Evolutionary conservation across 1,284 basidiomycete species (phyloP).

Genomic region (Sphaerobolus stellatus): DNA sequence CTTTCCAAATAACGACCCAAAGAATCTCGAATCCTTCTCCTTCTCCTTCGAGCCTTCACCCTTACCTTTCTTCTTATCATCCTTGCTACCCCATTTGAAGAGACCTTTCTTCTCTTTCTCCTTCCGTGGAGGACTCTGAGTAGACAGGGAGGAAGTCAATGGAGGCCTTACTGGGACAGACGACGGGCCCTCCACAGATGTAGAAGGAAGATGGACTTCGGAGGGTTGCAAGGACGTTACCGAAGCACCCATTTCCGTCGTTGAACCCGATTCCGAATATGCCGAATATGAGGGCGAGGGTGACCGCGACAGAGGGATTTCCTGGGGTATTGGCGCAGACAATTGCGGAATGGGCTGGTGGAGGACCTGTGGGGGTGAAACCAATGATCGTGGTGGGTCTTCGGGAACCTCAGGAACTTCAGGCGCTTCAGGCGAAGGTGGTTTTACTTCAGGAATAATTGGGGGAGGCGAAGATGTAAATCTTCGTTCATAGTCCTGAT

Average conservation of each 20-base stretch:
- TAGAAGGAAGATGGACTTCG: too few species aligned
- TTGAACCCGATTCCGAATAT: constrained; percentile 16
- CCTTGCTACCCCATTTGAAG: constrained; percentile 70
- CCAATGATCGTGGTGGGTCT: constrained; percentile 11
- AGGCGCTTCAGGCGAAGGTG: constrained; percentile 34
- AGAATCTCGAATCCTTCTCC: constrained; percentile 77
- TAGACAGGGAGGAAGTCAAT: constrained; percentile 27
- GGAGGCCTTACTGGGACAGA: constrained; percentile 22
- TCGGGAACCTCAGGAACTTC: constrained; percentile 11
- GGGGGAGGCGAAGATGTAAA: constrained; percentile 25
- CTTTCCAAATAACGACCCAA: constrained; percentile 84
- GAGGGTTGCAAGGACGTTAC: too few species aligned
- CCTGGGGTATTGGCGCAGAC: constrained; percentile 29
- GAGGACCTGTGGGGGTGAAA: constrained; percentile 43
- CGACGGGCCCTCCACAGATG: too few species aligned
- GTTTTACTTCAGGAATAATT: constrained; percentile 17
- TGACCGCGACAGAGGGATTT: constrained; percentile 27
- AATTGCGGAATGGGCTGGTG: constrained; percentile 56
- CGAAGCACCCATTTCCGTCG: too few species aligned
- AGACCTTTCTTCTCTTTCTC: constrained; percentile 80
- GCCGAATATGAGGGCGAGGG: constrained; percentile 14
- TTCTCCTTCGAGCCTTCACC: constrained; percentile 54
- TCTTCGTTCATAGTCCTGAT: too few species aligned
- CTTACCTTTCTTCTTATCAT: constrained; percentile 40
- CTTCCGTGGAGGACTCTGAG: constrained; percentile 55